Evolutionary conservation across 2,329 filamentous ascomycete species (phyloP).

Genomic region (Aspergillus felis): DNA sequence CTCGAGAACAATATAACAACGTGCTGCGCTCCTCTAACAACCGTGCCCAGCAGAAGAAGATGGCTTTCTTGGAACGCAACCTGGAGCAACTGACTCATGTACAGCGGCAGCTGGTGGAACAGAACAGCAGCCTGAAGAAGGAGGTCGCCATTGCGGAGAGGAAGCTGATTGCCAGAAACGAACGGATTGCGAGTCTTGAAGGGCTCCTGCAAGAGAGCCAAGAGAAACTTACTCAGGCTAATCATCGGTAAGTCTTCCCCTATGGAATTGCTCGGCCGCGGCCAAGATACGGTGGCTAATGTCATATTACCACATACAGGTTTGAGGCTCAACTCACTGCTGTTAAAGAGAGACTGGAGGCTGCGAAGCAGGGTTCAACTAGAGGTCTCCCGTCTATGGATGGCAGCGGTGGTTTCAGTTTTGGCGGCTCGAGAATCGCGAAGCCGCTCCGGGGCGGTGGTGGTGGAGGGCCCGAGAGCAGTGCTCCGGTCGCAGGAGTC

Average conservation of each 20-base stretch:
- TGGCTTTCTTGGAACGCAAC: constrained; percentile 98
- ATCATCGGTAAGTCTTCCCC: constrained; percentile 73
- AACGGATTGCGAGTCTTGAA: constrained; percentile 93
- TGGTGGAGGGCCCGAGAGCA: constrained; percentile 31
- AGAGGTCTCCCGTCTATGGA: constrained; percentile 68
- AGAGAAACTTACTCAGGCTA: constrained; percentile 95
- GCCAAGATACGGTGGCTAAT: neutral
- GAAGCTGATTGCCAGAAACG: constrained; percentile 93
- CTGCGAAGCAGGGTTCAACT: constrained; percentile 86
- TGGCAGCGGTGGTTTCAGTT: constrained; percentile 69
- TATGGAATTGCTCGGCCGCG: constrained; percentile 1
- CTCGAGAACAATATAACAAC: constrained; percentile 98
- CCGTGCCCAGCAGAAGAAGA: constrained; percentile 99
- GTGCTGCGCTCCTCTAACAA: constrained; percentile 96
- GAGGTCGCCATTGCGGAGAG: constrained; percentile 98
- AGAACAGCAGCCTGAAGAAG: constrained; percentile 96
- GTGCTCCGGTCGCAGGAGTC: constrained; percentile 41
- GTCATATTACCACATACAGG: constrained; percentile 46
- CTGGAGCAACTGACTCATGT: constrained; percentile 96
- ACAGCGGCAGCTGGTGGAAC: constrained; percentile 94
- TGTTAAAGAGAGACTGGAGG: constrained; percentile 96
- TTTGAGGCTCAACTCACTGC: constrained; percentile 96
- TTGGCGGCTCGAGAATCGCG: constrained; percentile 58
- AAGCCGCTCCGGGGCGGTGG: constrained; percentile 58
- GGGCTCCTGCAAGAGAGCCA: constrained; percentile 91